Base-by-base conservation (phyloP, 225 moss, liverwort and hornwort species). In the Sphagnum tenellum region DNA sequence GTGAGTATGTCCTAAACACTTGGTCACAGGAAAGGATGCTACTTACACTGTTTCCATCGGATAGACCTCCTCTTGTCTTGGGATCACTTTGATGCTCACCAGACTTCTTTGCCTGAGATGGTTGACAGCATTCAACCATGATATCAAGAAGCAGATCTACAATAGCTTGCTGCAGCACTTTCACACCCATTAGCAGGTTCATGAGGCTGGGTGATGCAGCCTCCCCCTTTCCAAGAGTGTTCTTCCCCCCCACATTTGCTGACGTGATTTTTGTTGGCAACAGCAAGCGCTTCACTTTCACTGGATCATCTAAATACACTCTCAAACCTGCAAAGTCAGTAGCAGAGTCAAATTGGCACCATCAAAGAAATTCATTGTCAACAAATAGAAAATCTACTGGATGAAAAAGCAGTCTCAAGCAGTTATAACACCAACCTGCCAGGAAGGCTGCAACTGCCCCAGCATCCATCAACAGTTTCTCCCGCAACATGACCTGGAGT, bases 81-180 rank as follows among this genome's bases (percentile, higher is more conserved):
- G 71, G 81, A 76, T 99, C 85, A 69, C 69, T 84, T 70, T 79
- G 61, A 69, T 75, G 77, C 46, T 99, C 90, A 64, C 78, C 75
- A 71, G 68, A 81, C 71, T 86, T 93, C 82, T 86, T 99, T 46
- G 80, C 81, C 64, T 99, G 93, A 67, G 93, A 89, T 57, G 98
- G 98, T 71, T 99, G 93, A 65, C 98, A 99, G 78, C 98, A 99
- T 69, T 99, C 98, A 66, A 99, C 98, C 98, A 99, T 99, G 69
- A 99, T 93, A 72, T 99, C 98, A 67, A 99, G 79, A 47, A 99
- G 89, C 84, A 99, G 70, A 78, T 99, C 98, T 58, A 99, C 89
- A 67, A 99, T 99, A 64, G 98, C 98, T 82, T 93, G 98, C 84
- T 99, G 98, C 46, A 99, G 79, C 55, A 99, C 98, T 82, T 99